Conservation (phyloP, 2,329 filamentous ascomycete species). For the Chaetomium olivaceum region DNA sequence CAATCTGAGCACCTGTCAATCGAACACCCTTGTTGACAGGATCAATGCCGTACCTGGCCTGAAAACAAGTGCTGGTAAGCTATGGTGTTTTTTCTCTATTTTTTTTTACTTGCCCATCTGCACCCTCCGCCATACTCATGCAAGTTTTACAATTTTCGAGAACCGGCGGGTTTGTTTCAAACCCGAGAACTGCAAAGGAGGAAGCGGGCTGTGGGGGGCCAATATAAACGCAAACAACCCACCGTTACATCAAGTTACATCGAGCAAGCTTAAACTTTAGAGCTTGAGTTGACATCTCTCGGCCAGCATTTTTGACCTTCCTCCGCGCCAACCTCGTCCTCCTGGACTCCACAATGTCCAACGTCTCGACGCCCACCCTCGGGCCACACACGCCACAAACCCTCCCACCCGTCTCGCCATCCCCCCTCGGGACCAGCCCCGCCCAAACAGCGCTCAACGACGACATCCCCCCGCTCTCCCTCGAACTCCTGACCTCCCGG, state of each 20-base stretch:
- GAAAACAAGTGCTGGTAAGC: slow-evolving; percentile 62
- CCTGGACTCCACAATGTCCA: slow-evolving; percentile 59
- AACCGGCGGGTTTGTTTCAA: neutral
- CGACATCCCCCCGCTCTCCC: slow-evolving; percentile 63
- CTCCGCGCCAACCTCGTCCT: slow-evolving; percentile 78
- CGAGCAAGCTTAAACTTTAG: neutral
- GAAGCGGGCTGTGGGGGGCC: neutral
- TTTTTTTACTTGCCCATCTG: neutral
- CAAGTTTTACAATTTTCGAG: neutral
- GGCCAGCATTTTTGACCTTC: slow-evolving; percentile 76
- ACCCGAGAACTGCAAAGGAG: neutral
- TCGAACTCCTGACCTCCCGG: slow-evolving; percentile 56
- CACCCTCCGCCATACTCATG: neutral
- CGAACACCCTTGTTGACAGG: slow-evolving; percentile 53
- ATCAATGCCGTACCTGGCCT: slow-evolving; percentile 59
- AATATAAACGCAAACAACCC: slow-evolving; percentile 5
- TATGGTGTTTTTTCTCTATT: neutral
- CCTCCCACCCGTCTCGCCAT: slow-evolving; percentile 5
- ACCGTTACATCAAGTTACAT: slow-evolving; percentile 28
- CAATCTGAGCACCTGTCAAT: slow-evolving; percentile 50
- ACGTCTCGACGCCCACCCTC: slow-evolving; percentile 64
- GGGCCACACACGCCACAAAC: slow-evolving; percentile 51
- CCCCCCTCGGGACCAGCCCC: neutral
- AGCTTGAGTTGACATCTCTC: slow-evolving; percentile 8
- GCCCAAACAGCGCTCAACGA: slow-evolving; percentile 38